Base-by-base conservation (phyloP, 2,329 filamentous ascomycete species). In the Colletotrichum limetticola region DNA sequence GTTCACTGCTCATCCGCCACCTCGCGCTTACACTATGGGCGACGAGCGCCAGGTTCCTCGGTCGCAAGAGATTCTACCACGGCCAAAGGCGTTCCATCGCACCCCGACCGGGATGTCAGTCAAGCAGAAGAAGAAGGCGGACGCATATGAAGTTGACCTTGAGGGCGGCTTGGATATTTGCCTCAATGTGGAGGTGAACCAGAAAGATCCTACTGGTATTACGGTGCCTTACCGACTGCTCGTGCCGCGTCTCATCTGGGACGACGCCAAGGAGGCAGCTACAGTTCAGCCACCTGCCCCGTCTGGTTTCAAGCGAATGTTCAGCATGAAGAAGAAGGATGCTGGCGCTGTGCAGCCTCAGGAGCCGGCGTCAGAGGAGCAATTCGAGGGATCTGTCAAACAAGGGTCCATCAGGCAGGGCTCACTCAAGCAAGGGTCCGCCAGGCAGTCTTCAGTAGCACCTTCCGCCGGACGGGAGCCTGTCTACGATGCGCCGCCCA, bases 221-320 rank as follows among this genome's bases (percentile, higher is more conserved):
- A 99, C 97, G 0, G 90, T 91, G 63, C 94, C 95, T 9, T 99
- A 99, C 81, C 88, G 95, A 52, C 84, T 99, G 5, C 88, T 98
- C 1, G 92, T 99, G 5, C 97, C 97, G 12, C 91, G 91, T 66
- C 85, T 99, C 64, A 88, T 87, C 82, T 92, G 91, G 65, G 83
- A 85, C 5, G 82, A 84, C n/a, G 80, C 82, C 26, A 60, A 74
- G 6, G 76, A 76, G 22, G 74, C 74, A 4, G 70, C 75, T 53
- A 73, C 73, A 42, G 57, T 76, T 42, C 75, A 68, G 55, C 74
- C 32, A 55, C 76, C 78, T 37, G 79, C 81, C 30, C 78, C 81
- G 11, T 81, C 78, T 30, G 82, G 83, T 0, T 82, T 88, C 67
- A 86, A 85, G 80, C 82, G 84, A 71, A 77, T 87, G 49, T 75